Percentiles rank a stretch among this genome's conserved stretches.
Evolutionary conservation across 2,329 filamentous ascomycete genomes (phyloP).

Genomic region (Gaeumannomyces sp.): DNA sequence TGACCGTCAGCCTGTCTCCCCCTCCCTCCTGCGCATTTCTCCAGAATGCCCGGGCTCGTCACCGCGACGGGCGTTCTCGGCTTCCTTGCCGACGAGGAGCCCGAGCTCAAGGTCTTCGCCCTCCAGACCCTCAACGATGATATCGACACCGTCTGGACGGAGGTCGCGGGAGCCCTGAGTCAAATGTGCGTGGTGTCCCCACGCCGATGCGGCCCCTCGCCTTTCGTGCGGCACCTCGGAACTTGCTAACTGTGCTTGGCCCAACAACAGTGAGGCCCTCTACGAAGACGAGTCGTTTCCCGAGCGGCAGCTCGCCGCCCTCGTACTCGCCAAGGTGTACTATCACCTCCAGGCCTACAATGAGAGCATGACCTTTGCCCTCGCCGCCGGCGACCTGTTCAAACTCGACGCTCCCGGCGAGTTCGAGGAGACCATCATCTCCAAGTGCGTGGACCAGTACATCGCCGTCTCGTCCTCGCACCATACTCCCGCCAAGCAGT

Average conservation of each 20-base stretch:
- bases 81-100: slow-evolving; percentile 91
- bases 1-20: background rate
- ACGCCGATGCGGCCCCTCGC: background rate
- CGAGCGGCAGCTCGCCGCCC: slow-evolving; percentile 85
- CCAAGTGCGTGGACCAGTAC: slow-evolving; percentile 97
- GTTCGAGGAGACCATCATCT: slow-evolving; percentile 98
- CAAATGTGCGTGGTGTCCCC: slow-evolving; percentile 64
- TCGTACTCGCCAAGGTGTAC: slow-evolving; percentile 96
- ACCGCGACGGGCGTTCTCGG: slow-evolving; percentile 92
- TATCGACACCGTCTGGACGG: slow-evolving; percentile 95
- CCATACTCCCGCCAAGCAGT: slow-evolving; percentile 39
- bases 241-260: background rate
- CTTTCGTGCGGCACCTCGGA: slow-evolving; percentile 9
- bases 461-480: slow-evolving; percentile 64
- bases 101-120: slow-evolving; percentile 90
- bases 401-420: slow-evolving; percentile 86
- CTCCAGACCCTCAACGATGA: slow-evolving; percentile 93
- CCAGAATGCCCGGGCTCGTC: slow-evolving; percentile 78
- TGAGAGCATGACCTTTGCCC: slow-evolving; percentile 97
- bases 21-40: background rate
- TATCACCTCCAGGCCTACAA: slow-evolving; percentile 99
- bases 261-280: slow-evolving; percentile 70
- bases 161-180: slow-evolving; percentile 85
- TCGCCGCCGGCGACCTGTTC: slow-evolving; percentile 91
- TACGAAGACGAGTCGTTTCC: slow-evolving; percentile 96